Percentiles rank a stretch among this genome's conserved stretches.
Conservation (phyloP, 495 filamentous ascomycete genomes). For the Xylaria scruposa region DNA sequence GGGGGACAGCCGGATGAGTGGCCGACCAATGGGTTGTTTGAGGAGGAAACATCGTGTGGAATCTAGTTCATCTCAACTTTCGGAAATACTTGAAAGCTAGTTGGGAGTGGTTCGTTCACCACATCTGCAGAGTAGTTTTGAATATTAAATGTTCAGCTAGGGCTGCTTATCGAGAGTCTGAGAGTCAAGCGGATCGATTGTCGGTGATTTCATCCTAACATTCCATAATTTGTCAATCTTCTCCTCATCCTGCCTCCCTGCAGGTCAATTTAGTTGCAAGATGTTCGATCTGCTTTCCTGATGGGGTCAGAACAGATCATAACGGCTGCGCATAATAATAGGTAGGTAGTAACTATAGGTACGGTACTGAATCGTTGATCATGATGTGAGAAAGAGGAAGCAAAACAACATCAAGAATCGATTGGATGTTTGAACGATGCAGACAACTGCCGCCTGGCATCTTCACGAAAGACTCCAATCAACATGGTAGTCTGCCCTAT, state of each 20-base stretch:
- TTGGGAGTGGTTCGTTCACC: not conserved
- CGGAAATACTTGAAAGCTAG: too few relatives aligned
- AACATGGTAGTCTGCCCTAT: not conserved
- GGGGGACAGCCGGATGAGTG: not conserved
- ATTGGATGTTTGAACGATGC: not conserved
- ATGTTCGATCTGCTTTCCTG: conserved; percentile 23
- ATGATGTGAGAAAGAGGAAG: not conserved
- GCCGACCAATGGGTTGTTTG: not conserved
- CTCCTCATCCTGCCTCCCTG: conserved; percentile 1
- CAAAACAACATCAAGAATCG: not conserved
- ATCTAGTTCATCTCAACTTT: not conserved
- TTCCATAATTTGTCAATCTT: conserved; percentile 19
- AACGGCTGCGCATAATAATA: conserved; percentile 12
- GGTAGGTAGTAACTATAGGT: not conserved
- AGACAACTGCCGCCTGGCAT: conserved; percentile 11
- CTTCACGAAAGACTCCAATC: not conserved
- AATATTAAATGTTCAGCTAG: conserved; percentile 5
- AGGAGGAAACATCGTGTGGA: not conserved
- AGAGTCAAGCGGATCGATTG: conserved; percentile 2
- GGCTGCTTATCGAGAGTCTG: not conserved
- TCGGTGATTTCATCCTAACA: conserved; percentile 2
- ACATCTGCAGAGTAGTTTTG: not conserved
- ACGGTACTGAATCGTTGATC: not conserved
- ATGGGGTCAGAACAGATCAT: conserved; percentile 13
- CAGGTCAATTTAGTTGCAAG: not conserved